These are phyloP conservation scores for Ambrosia hybrid DNA, from an alignment of 140 eudicot species.

Conservation along the genomic window DNA sequence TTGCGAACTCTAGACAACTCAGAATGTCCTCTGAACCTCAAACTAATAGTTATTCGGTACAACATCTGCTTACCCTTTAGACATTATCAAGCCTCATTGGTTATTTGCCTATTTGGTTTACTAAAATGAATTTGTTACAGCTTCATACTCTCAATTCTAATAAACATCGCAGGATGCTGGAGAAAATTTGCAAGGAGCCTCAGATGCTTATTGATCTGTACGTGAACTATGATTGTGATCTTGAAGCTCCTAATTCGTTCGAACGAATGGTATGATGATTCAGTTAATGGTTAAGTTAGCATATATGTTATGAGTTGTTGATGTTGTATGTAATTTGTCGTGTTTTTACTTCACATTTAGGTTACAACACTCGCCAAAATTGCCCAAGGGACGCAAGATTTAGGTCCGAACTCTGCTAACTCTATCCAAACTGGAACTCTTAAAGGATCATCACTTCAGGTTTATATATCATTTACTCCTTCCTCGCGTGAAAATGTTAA, in stretches of 20 bases:
- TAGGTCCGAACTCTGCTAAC: slow-evolving; percentile 71
- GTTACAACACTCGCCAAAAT: slow-evolving; percentile 78
- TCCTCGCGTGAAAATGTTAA: too few species aligned
- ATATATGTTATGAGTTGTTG: slow-evolving; percentile 13
- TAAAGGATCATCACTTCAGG: slow-evolving; percentile 94
- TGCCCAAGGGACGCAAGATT: slow-evolving; percentile 83
- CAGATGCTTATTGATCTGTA: slow-evolving; percentile 46
- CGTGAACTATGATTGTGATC: slow-evolving; percentile 50
- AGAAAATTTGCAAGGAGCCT: slow-evolving; percentile 45
- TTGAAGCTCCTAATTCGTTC: slow-evolving; percentile 42
- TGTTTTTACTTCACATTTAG: slow-evolving; percentile 35
- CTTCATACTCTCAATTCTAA: slow-evolving; percentile 14
- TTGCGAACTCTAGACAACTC: slow-evolving; percentile 71
- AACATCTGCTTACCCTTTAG: slow-evolving; percentile 13
- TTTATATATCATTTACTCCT: slow-evolving; percentile 16
- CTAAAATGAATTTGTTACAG: slow-evolving; percentile 7
- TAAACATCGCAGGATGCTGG: slow-evolving; percentile 51
- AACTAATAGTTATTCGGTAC: slow-evolving; percentile 79
- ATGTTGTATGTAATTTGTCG: slow-evolving; percentile 5
- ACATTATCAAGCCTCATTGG: slow-evolving; percentile 8
- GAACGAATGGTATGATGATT: slow-evolving; percentile 41
- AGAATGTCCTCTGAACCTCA: slow-evolving; percentile 63
- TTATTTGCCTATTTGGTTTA: neutral
- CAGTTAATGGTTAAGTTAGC: neutral
- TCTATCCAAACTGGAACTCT: slow-evolving; percentile 68